A percentile compares a stretch with the other conserved stretches of the same genome.
These are phyloP conservation scores for Alternaria rosae DNA, from an alignment of 2,329 filamentous ascomycete species.

Conservation along the genomic window DNA sequence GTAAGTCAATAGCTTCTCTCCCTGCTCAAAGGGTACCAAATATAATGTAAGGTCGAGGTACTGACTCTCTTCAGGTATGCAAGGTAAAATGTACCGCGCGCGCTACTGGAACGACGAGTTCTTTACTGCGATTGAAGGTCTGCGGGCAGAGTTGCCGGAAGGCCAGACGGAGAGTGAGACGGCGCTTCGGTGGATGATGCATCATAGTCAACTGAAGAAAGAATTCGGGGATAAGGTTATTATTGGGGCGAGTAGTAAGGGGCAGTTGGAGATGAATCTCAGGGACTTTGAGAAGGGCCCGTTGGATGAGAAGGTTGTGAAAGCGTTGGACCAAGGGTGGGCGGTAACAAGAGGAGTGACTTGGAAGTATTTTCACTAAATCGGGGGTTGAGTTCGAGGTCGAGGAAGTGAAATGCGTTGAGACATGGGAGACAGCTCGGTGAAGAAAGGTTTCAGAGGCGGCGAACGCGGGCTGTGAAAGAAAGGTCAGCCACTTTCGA, in stretches of 20 bases:
- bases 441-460: not conserved
- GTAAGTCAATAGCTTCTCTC: not conserved
- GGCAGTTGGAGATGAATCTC: constrained; percentile 64
- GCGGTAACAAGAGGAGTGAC: constrained; percentile 46
- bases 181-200: constrained; percentile 55
- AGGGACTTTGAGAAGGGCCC: constrained; percentile 67
- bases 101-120: constrained; percentile 55
- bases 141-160: constrained; percentile 46
- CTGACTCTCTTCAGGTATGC: too few relatives aligned
- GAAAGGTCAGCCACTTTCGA: not conserved
- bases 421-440: not conserved
- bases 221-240: constrained; percentile 64
- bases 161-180: constrained; percentile 52
- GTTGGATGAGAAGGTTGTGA: constrained; percentile 63
- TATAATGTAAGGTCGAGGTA: too few relatives aligned
- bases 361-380: constrained; percentile 25
- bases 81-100: constrained; percentile 49
- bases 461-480: not conserved
- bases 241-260: constrained; percentile 63
- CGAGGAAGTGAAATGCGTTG: not conserved
- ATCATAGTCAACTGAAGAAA: constrained; percentile 60
- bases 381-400: not conserved
- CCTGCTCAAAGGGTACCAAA: too few relatives aligned
- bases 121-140: constrained; percentile 54
- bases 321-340: constrained; percentile 63